Evolutionary conservation across 805 yeast species (phyloP).

Genomic region (Hemisphaericaspora nanyangensis): DNA sequence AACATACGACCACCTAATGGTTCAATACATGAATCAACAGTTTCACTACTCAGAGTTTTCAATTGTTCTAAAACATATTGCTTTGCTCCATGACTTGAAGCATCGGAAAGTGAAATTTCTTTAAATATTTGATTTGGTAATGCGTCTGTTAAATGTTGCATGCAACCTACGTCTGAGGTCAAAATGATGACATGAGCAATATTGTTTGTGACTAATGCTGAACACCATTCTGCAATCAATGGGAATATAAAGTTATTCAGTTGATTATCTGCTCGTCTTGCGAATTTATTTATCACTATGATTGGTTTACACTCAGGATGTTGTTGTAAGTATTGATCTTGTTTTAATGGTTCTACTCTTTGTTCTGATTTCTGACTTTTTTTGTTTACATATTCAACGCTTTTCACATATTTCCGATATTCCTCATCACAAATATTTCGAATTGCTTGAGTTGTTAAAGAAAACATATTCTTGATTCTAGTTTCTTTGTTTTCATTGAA

Average conservation of each 20-base stretch:
- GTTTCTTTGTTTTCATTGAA: slow-evolving; percentile 77
- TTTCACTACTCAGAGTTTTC: slow-evolving; percentile 20
- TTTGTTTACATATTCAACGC: slow-evolving; percentile 16
- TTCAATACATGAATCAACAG: slow-evolving; percentile 54
- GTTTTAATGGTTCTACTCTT: slow-evolving; percentile 44
- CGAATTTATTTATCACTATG: slow-evolving; percentile 73
- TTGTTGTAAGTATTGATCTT: slow-evolving; percentile 78
- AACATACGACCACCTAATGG: slow-evolving; percentile 95
- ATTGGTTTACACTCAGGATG: slow-evolving; percentile 86
- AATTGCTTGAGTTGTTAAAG: slow-evolving; percentile 69
- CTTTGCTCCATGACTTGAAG: slow-evolving; percentile 65
- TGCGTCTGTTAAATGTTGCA: slow-evolving; percentile 62
- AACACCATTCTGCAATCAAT: slow-evolving; percentile 86
- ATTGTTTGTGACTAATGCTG: slow-evolving; percentile 68
- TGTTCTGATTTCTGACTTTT: slow-evolving; percentile 15
- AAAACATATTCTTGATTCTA: slow-evolving; percentile 76
- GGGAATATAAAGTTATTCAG: slow-evolving; percentile 61
- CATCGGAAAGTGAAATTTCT: slow-evolving; percentile 72
- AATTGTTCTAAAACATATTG: slow-evolving; percentile 63
- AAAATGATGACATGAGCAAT: slow-evolving; percentile 86
- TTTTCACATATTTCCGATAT: slow-evolving; percentile 24
- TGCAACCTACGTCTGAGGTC: slow-evolving; percentile 79
- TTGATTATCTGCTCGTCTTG: slow-evolving; percentile 47
- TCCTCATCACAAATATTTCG: slow-evolving; percentile 49
- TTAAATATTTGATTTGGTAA: slow-evolving; percentile 88